Percentiles rank a stretch among this genome's conserved stretches.
Evolutionary conservation across 2,329 filamentous ascomycete species (phyloP).

Genomic region (Diplodia sapinea): DNA sequence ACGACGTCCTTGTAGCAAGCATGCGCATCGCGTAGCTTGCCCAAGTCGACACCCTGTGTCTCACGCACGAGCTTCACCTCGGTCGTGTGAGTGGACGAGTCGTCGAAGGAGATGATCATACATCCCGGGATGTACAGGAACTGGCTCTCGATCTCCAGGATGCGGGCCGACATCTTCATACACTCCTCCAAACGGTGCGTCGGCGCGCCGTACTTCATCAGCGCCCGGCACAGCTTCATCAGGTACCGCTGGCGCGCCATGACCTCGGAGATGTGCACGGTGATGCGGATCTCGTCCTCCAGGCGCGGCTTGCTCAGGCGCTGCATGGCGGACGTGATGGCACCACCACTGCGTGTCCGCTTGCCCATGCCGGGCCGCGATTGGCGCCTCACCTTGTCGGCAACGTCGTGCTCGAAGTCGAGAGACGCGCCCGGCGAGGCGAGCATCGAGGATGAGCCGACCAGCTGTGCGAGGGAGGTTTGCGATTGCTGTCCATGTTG

Average conservation of each 20-base stretch:
- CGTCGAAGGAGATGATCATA: slow-evolving; percentile 93
- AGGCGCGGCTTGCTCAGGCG: slow-evolving; percentile 46
- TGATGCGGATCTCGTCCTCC: slow-evolving; percentile 63
- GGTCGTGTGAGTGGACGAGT: slow-evolving; percentile 74
- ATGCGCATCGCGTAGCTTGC: slow-evolving; percentile 74
- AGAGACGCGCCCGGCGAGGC: slow-evolving; percentile 47
- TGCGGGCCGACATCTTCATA: slow-evolving; percentile 86
- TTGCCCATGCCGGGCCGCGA: slow-evolving; percentile 45
- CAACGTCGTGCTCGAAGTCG: slow-evolving; percentile 51
- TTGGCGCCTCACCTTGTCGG: slow-evolving; percentile 48
- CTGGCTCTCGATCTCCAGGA: slow-evolving; percentile 85
- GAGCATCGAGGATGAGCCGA: slow-evolving; percentile 53
- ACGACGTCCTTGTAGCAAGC: slow-evolving; percentile 83
- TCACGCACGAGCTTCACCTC: slow-evolving; percentile 77
- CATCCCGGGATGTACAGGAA: slow-evolving; percentile 90
- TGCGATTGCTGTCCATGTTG: slow-evolving; percentile 46
- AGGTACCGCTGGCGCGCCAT: slow-evolving; percentile 83
- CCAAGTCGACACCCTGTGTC: slow-evolving; percentile 72
- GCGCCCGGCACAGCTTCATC: slow-evolving; percentile 78
- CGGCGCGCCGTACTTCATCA: slow-evolving; percentile 90
- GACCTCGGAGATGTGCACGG: slow-evolving; percentile 68
- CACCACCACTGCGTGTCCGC: slow-evolving; percentile 45
- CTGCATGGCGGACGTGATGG: slow-evolving; percentile 44
- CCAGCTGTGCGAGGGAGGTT: slow-evolving; percentile 51
- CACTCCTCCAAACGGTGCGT: slow-evolving; percentile 92